Conservation (phyloP, 106 monocot genomes). For the Dendrobium chrysotoxum region DNA sequence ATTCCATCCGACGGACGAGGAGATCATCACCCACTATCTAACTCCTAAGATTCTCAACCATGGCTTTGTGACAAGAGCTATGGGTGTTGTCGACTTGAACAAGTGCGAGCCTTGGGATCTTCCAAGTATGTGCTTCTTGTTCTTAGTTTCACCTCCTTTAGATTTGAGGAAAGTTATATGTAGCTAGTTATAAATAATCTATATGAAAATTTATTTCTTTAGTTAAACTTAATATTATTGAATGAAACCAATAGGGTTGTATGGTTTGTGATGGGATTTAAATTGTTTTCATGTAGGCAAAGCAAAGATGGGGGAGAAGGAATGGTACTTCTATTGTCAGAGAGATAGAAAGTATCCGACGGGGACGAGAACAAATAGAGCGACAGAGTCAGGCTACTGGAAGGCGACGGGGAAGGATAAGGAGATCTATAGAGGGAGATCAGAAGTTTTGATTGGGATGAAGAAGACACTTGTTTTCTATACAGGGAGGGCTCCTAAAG, state of each 20-base stretch:
- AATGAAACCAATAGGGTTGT: too few relatives aligned
- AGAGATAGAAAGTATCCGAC: conserved; percentile 75
- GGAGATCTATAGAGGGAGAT: conserved; percentile 33
- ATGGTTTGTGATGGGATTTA: not conserved
- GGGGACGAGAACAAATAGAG: conserved; percentile 69
- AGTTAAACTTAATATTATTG: too few relatives aligned
- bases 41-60: not conserved
- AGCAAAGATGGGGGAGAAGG: conserved; percentile 85
- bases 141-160: not conserved
- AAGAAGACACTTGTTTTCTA: conserved; percentile 93
- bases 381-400: conserved; percentile 68
- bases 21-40: not conserved
- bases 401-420: conserved; percentile 84
- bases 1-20: not conserved
- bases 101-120: conserved; percentile 19
- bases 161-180: not conserved
- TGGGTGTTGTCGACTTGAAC: conserved; percentile 12
- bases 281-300: conserved; percentile 21
- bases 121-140: conserved; percentile 3
- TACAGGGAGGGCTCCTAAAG: conserved; percentile 59
- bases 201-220: too few relatives aligned
- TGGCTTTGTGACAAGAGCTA: not conserved
- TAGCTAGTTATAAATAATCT: too few relatives aligned
- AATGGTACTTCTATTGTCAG: conserved; percentile 74
- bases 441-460: conserved; percentile 42